A percentile compares a stretch with the other conserved stretches of the same genome.
phyloP scores from a whole-genome alignment of 2,329 filamentous ascomycete genomes.

The Trichoderma oligosporum region DNA sequence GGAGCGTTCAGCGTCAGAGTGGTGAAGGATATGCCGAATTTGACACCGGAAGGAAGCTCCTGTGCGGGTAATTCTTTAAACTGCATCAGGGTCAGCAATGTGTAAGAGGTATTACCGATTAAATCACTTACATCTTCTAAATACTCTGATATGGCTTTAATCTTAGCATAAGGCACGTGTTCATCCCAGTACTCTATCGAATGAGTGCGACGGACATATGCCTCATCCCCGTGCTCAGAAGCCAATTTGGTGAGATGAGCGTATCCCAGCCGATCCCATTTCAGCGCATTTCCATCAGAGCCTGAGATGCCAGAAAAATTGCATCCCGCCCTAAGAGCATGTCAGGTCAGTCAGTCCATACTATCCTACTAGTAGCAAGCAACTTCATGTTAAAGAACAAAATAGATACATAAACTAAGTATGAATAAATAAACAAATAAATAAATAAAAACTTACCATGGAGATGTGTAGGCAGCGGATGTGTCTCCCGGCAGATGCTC shows the following conservation, averaged over 20 bases:
- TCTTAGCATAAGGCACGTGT: slow-evolving; percentile 37
- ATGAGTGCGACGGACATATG: slow-evolving; percentile 36
- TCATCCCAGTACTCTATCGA: slow-evolving; percentile 42
- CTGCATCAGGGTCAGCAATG: slow-evolving; percentile 21
- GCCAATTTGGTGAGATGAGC: slow-evolving; percentile 36
- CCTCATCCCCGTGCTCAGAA: slow-evolving; percentile 28
- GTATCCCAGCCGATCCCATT: slow-evolving; percentile 42
- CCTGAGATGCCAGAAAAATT: slow-evolving; percentile 45
- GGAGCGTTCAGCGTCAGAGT: slow-evolving; percentile 38
- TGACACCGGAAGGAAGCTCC: slow-evolving; percentile 32
- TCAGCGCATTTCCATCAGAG: slow-evolving; percentile 38
- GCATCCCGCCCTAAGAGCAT: slow-evolving; percentile 37
- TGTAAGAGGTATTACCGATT: background rate
- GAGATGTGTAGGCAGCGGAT: slow-evolving; percentile 38
- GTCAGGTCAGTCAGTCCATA: background rate
- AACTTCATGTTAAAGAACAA: background rate
- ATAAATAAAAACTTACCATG: slow-evolving; percentile 31
- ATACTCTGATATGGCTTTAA: slow-evolving; percentile 39
- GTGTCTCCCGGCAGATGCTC: slow-evolving; percentile 42
- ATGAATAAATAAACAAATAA: no score
- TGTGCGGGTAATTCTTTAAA: slow-evolving; percentile 30
- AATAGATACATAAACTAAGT: no score
- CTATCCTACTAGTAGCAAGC: background rate
- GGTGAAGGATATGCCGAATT: slow-evolving; percentile 36
- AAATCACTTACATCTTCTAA: slow-evolving; percentile 38